Evolutionary conservation across 108 stramenopile genomes (phyloP), one percentile per base, ranked within the genome.

Genomic region (Skeletonema costatum): DNA sequence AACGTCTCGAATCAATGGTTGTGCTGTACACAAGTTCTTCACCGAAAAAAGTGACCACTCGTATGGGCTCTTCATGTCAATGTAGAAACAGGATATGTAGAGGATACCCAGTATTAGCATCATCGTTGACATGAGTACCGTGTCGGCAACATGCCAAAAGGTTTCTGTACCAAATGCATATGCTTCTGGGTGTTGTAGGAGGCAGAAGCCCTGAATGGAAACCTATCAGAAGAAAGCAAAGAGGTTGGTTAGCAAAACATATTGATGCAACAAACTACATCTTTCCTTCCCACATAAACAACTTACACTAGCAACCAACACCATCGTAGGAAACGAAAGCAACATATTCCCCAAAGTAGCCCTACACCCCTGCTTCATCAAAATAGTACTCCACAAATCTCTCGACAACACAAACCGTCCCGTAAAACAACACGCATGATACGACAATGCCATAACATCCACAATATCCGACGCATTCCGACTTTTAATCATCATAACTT

Each of bases 21-120:
- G 71, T 8, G 46, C 51, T 31, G 13, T 35, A 31, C 73, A 56
- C 8, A 46, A n/a, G 66, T 53, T 67, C 32, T 61, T 19, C 16
- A 83, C 50, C 10, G 68, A 74, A 58, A 63, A 83, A 8, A 36
- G 21, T 38, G 76, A 65, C 82, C 82, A 83, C 2, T 68, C 67
- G 5, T 44, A 5, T 4, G 76, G 67, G 6, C 66, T 58, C 21
- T 65, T 70, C 32, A 9, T 32, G 62, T 83, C 82, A 32, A 70
- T 50, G 21, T 72, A 74, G 30, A 77, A 83, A 41, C 82, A 83
- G 11, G 68, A 36, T 2, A 70, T 6, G 48, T 61, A 68, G 16
- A 83, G 16, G 59, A 77, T 32, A 6, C 82, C 82, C 2, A 83
- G 60, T 19, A 70, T n/a, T 25, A 46, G 30, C 25, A 59, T 56